Base-by-base conservation (phyloP, 2,329 filamentous ascomycete genomes). In the Fusarium globosum region DNA sequence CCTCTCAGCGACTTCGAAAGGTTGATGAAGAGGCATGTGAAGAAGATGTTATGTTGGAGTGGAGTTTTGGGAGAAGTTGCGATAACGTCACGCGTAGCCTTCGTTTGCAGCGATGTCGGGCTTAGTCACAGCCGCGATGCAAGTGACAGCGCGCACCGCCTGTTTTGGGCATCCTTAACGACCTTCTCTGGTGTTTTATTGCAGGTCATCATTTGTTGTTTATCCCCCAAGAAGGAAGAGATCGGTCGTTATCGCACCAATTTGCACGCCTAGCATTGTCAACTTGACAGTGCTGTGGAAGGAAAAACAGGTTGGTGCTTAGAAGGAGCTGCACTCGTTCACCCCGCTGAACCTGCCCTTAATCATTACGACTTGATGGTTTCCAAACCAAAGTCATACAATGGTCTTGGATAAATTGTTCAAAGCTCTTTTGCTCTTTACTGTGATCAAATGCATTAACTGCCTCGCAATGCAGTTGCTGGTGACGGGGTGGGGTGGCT, bases 81-180 rank as follows among this genome's bases (percentile, higher is more conserved):
- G 49, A 72, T 46, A 72, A 55, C 55, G 64, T 72, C 69, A 65
- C 49, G 65, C 52, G 58, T 43, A 39, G 46, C 41, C 41, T 38
- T 49, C 33, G 38, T 36, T 41, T 59, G 16, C 49, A 41, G 64
- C 66, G 66, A 57, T 56, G 48, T 73, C 67, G 57, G 53, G 70
- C 61, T 73, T 73, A 73, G 70, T 73, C 69, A 73, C 66, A 63
- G 41, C 57, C 56, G 52, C 36, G 28, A 57, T 36, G n/a, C 9
- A 49, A 53, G 12, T 13, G 42, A 36, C 28, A 48, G 10, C 41
- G 36, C 26, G 35, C 20, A 60, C 52, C 45, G 33, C 20, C 39
- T 13, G 13, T 35, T 30, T 23, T 16, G 46, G 46, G n/a, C 33
- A 38, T n/a, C 12, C 8, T 28, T 10, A n/a, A 21, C n/a, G 28